These are phyloP conservation scores for Tetracentron sinense DNA, from an alignment of 164 flowering plant species.

Conservation along the genomic window DNA sequence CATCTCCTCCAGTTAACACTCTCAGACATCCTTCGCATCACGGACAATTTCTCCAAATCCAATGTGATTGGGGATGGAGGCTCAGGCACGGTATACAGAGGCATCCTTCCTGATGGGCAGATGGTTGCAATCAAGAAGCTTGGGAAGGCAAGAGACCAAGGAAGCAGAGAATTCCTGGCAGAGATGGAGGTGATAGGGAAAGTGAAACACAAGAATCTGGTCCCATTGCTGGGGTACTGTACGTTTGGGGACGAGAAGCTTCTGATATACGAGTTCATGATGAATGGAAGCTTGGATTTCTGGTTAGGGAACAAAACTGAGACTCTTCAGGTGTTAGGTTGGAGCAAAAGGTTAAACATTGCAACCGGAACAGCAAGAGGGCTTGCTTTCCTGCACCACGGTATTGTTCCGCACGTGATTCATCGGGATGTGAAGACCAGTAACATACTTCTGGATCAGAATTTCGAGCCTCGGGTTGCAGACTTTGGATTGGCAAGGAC, in stretches of 20 bases:
- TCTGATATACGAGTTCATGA: slow-evolving; percentile 15
- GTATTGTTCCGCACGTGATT: slow-evolving; percentile 10
- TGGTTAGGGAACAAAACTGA: slow-evolving; percentile 11
- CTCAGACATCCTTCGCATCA: slow-evolving; percentile 5
- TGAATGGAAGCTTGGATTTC: slow-evolving; percentile 13
- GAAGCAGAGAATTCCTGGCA: slow-evolving; percentile 16
- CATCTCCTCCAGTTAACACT: slow-evolving; percentile 6
- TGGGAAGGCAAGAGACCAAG: slow-evolving; percentile 13
- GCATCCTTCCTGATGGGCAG: slow-evolving; percentile 10
- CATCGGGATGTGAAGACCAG: slow-evolving; percentile 15
- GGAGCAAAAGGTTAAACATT: slow-evolving; percentile 10
- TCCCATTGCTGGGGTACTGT: slow-evolving; percentile 11
- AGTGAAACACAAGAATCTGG: slow-evolving; percentile 13
- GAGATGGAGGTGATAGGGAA: slow-evolving; percentile 15
- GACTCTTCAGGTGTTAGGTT: neutral
- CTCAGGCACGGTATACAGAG: slow-evolving; percentile 11
- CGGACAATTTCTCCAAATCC: slow-evolving; percentile 9
- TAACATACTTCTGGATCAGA: slow-evolving; percentile 10
- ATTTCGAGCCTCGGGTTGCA: slow-evolving; percentile 13
- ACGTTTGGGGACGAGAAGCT: slow-evolving; percentile 10
- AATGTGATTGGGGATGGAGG: slow-evolving; percentile 15
- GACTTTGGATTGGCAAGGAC: slow-evolving; percentile 15
- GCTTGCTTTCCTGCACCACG: slow-evolving; percentile 7
- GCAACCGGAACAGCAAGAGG: slow-evolving; percentile 10
- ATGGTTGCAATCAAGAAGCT: slow-evolving; percentile 11